phyloP scores from a whole-genome alignment of 2,329 filamentous ascomycete genomes.

The Exophiala sideris region DNA sequence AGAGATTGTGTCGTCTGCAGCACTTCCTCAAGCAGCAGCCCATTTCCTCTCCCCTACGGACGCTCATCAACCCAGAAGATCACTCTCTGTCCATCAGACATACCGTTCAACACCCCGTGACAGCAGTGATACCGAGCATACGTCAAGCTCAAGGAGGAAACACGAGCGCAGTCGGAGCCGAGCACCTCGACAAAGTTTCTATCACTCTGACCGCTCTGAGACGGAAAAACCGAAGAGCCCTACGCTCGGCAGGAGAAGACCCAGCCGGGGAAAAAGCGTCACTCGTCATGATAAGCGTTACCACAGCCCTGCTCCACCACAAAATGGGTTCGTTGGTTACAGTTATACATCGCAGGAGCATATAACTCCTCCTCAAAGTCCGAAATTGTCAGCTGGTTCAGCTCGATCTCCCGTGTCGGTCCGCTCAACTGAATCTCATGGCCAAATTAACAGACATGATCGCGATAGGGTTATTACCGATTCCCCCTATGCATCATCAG shows the following conservation, averaged over 20 bases:
- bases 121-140: conserved; percentile 21
- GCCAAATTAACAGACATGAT: conserved; percentile 1
- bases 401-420: conserved; percentile 14
- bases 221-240: conserved; percentile 13
- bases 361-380: conserved; percentile 26
- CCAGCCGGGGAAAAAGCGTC: conserved; percentile 3
- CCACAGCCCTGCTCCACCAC: conserved; percentile 16
- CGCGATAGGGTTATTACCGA: conserved; percentile 13
- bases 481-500: conserved; percentile 27
- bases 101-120: conserved; percentile 4
- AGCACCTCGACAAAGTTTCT: conserved; percentile 13
- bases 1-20: not conserved
- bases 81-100: conserved; percentile 15
- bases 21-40: conserved; percentile 2
- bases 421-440: not conserved
- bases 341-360: conserved; percentile 19
- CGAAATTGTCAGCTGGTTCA: conserved; percentile 11
- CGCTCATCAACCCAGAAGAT: conserved; percentile 13
- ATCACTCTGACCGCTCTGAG: conserved; percentile 18
- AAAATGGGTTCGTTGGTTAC: conserved; percentile 13
- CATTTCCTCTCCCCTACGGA: conserved; percentile 18
- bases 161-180: conserved; percentile 19
- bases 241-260: not conserved
- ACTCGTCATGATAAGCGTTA: conserved; percentile 14
- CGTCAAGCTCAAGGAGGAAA: conserved; percentile 9